A percentile compares a stretch with the other conserved stretches of the same genome.
phyloP scores from a whole-genome alignment of 257 asterid genomes.

The Avicennia marina region DNA sequence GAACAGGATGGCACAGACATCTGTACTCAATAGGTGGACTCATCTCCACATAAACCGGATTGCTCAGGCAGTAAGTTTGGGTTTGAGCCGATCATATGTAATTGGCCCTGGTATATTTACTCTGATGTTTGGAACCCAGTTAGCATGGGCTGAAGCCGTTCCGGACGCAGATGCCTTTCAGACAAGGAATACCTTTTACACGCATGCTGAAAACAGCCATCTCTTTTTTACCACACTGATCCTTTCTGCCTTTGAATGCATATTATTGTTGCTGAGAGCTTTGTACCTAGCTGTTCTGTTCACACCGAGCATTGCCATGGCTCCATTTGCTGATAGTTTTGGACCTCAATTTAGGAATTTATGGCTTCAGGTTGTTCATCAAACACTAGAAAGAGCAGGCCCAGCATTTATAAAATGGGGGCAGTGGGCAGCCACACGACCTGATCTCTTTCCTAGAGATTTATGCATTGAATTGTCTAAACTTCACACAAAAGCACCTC shows the following conservation, averaged over 20 bases:
- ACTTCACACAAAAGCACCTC: slow-evolving; percentile 90
- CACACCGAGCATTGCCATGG: slow-evolving; percentile 83
- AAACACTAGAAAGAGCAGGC: slow-evolving; percentile 85
- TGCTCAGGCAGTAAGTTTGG: slow-evolving; percentile 87
- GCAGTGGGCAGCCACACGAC: slow-evolving; percentile 99
- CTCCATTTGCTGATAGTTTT: slow-evolving; percentile 79
- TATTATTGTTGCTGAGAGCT: slow-evolving; percentile 64
- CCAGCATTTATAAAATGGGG: slow-evolving; percentile 99
- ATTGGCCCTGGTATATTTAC: slow-evolving; percentile 70
- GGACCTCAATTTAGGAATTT: slow-evolving; percentile 66
- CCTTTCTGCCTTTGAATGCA: slow-evolving; percentile 43
- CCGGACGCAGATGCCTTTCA: slow-evolving; percentile 41
- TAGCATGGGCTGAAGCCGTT: slow-evolving; percentile 45
- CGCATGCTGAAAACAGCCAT: slow-evolving; percentile 63
- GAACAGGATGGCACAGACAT: slow-evolving; percentile 40
- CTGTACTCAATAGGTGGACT: slow-evolving; percentile 25
- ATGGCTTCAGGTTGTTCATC: slow-evolving; percentile 84
- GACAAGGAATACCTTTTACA: slow-evolving; percentile 43
- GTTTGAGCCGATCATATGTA: slow-evolving; percentile 59
- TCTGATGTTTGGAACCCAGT: slow-evolving; percentile 45
- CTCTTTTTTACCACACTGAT: slow-evolving; percentile 42
- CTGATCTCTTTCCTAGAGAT: slow-evolving; percentile 87
- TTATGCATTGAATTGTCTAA: slow-evolving; percentile 77
- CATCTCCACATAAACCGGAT: slow-evolving; percentile 38
- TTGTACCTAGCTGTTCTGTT: slow-evolving; percentile 59